phyloP scores from a whole-genome alignment of 441 rosid species.

The Raphanus hybrid region DNA sequence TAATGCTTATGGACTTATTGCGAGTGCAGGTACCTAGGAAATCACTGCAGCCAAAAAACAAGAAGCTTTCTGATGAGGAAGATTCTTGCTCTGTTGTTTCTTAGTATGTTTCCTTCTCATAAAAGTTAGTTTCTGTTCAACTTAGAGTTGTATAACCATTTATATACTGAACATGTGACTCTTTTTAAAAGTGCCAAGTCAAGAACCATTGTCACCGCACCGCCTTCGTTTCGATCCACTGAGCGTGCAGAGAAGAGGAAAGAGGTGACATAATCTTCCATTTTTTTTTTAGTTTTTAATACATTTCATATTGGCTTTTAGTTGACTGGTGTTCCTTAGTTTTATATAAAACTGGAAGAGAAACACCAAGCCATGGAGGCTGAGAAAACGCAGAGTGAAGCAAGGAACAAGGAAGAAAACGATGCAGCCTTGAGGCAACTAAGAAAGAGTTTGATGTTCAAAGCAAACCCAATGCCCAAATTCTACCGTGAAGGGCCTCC shows the following conservation, averaged over 20 bases:
- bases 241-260: constrained; percentile 89
- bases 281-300: neutral
- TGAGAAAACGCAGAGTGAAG: constrained; percentile 83
- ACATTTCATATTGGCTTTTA: constrained; percentile 4
- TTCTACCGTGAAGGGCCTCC: constrained; percentile 94
- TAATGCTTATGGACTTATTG: constrained; percentile 24
- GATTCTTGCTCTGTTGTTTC: constrained; percentile 79
- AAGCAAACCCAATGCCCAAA: constrained; percentile 96
- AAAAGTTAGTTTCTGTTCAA: constrained; percentile 24
- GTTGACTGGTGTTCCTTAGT: constrained; percentile 51
- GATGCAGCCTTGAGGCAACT: constrained; percentile 85
- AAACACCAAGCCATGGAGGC: constrained; percentile 89
- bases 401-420: constrained; percentile 86
- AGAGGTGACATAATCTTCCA: constrained; percentile 60
- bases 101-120: constrained; percentile 48
- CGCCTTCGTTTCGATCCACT: constrained; percentile 74
- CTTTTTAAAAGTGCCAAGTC: constrained; percentile 52
- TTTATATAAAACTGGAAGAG: constrained; percentile 85
- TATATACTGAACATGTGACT: constrained; percentile 3
- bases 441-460: constrained; percentile 85
- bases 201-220: constrained; percentile 53
- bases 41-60: constrained; percentile 84
- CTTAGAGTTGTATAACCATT: neutral
- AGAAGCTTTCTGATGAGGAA: constrained; percentile 82
- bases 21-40: constrained; percentile 64